phyloP scores from a whole-genome alignment of 2,329 filamentous ascomycete genomes.

The Beauveria varroae region DNA sequence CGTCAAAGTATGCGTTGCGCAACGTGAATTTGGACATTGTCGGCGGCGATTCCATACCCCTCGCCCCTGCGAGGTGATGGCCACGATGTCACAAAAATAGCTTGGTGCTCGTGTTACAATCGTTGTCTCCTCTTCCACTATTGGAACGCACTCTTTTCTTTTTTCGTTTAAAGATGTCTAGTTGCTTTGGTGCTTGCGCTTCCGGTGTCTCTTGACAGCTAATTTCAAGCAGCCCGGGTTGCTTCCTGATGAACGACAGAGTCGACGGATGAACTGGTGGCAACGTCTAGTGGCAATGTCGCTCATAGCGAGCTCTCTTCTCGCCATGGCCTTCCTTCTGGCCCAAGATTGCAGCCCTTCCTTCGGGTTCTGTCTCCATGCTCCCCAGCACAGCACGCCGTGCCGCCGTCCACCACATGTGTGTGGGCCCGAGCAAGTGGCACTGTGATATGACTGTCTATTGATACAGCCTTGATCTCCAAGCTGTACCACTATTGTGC shows the following conservation, averaged over 20 bases:
- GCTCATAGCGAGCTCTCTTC: too few relatives aligned
- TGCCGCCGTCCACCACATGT: too few relatives aligned
- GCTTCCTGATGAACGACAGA: too few relatives aligned
- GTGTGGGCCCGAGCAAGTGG: too few relatives aligned
- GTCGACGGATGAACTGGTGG: too few relatives aligned
- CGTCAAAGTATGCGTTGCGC: neutral
- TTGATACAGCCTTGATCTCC: neutral
- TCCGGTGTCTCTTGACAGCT: neutral
- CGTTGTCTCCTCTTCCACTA: neutral
- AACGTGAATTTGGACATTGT: neutral
- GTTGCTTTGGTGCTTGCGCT: fast-evolving
- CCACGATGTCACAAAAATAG: neutral
- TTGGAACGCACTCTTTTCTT: neutral
- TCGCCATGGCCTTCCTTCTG: too few relatives aligned
- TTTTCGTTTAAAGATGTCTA: neutral
- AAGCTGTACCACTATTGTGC: neutral
- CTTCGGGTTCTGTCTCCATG: too few relatives aligned
- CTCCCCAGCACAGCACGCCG: too few relatives aligned
- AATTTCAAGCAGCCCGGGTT: neutral
- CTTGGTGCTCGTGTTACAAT: neutral
- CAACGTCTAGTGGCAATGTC: too few relatives aligned
- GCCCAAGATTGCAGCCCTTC: too few relatives aligned
- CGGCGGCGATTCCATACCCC: neutral
- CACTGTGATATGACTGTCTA: neutral
- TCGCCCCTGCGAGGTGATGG: neutral